Conservation (phyloP, 1,139 yeast species). For the Pichia sp. region DNA sequence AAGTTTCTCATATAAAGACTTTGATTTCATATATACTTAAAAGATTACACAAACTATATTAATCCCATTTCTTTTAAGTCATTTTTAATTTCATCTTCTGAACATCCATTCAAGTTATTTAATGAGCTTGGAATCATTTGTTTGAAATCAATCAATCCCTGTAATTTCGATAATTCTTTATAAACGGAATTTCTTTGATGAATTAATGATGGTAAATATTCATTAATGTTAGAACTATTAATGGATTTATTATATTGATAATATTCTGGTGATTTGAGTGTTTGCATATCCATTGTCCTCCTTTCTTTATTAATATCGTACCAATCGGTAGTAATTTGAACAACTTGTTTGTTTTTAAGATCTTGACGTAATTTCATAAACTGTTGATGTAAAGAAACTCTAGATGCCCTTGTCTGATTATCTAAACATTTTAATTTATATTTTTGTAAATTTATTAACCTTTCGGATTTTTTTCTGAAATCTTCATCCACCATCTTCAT, state of each 20-base stretch:
- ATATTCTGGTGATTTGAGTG: slow-evolving; percentile 29
- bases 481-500: slow-evolving; percentile 57
- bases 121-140: slow-evolving; percentile 60
- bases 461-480: slow-evolving; percentile 60
- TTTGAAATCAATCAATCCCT: slow-evolving; percentile 47
- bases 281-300: slow-evolving; percentile 73
- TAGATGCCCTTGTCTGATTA: slow-evolving; percentile 70
- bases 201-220: slow-evolving; percentile 37
- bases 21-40: neutral
- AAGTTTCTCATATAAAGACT: too few species aligned
- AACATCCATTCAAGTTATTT: slow-evolving; percentile 44
- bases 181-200: slow-evolving; percentile 49
- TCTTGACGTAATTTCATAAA: slow-evolving; percentile 67
- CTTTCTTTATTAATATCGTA: slow-evolving; percentile 88
- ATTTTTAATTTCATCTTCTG: slow-evolving; percentile 55
- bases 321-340: slow-evolving; percentile 81
- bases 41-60: neutral
- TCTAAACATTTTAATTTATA: slow-evolving; percentile 74
- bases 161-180: slow-evolving; percentile 51
- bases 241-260: slow-evolving; percentile 28
- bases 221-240: slow-evolving; percentile 22
- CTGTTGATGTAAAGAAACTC: slow-evolving; percentile 83
- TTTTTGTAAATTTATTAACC: slow-evolving; percentile 62
- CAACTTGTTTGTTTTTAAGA: slow-evolving; percentile 57
- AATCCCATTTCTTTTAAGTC: slow-evolving; percentile 41